Percentiles rank a stretch among this genome's conserved stretches.
These are phyloP conservation scores for Skeletonema tropicum DNA, from an alignment of 108 stramenopile species.

Conservation along the genomic window DNA sequence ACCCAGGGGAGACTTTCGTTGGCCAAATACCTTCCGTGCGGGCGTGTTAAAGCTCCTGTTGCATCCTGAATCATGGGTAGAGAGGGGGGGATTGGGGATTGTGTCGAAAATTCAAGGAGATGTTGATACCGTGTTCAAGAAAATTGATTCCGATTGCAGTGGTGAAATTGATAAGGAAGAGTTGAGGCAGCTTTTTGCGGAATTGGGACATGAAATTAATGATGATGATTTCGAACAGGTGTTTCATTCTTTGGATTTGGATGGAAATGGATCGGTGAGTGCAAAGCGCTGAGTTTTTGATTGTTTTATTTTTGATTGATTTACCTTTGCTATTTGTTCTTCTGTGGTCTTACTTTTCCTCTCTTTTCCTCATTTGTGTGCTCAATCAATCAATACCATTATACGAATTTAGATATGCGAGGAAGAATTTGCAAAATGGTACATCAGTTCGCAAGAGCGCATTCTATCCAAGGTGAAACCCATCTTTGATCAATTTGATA, in stretches of 20 bases:
- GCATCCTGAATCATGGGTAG: conserved; percentile 63
- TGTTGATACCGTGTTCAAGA: conserved; percentile 69
- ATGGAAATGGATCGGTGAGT: conserved; percentile 70
- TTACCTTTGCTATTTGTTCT: neutral
- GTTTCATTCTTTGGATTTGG: conserved; percentile 64
- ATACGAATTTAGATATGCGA: conserved; percentile 52
- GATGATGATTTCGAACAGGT: conserved; percentile 58
- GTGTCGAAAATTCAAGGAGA: conserved; percentile 79
- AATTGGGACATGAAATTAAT: conserved; percentile 56
- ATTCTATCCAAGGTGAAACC: conserved; percentile 50
- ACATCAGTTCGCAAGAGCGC: conserved; percentile 65
- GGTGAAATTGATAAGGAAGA: conserved; percentile 72
- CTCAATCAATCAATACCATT: neutral
- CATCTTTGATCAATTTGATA: conserved; percentile 75
- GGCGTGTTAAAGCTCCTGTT: conserved; percentile 74
- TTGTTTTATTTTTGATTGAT: neutral
- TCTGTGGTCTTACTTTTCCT: neutral
- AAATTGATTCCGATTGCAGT: conserved; percentile 70
- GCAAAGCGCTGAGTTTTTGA: neutral
- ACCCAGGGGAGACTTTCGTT: conserved; percentile 8
- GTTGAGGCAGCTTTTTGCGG: conserved; percentile 62
- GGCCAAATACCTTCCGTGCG: conserved; percentile 69
- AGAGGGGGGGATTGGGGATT: conserved; percentile 77
- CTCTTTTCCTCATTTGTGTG: neutral
- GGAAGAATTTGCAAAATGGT: conserved; percentile 78